Evolutionary conservation across 2,329 filamentous ascomycete genomes (phyloP), one percentile per base, ranked within the genome.

Genomic region (Ceratocystis eucalypticola): DNA sequence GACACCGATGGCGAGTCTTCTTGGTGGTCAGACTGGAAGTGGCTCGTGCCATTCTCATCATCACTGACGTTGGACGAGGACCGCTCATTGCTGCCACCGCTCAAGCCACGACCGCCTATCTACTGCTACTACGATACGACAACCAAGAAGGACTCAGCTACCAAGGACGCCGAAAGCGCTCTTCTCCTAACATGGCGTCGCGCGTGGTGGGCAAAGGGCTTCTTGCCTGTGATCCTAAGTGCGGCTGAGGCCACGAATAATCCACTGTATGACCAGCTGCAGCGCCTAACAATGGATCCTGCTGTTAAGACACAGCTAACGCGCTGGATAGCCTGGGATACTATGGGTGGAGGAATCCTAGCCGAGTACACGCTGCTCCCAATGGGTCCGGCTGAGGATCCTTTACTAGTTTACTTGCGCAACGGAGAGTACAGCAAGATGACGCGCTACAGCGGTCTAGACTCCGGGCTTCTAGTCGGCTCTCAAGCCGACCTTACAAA

Each of bases 161-260:
- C 83, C 63, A 83, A 83, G 71, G 83, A 88, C 68, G 88, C 89
- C 3, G 89, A 96, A 74, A 87, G 87, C 72, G 83, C 87, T 67
- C 77, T 97, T 68, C 80, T 97, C 62, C 78, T 96, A 67, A 88
- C 89, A 65, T 97, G 94, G 94, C 84, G 92, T 68, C 84, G 91
- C 59, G 92, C 93, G 2, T 97, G 93, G 91, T 97, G 91, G 89
- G 91, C 92, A 0, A 86, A 95, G 72, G 94, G 93, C 10, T 96
- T 97, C 77, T 85, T 82, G 69, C 93, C 94, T 0, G 80, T 94
- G 6, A 88, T 97, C 50, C 76, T 97, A 66, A 87, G 88, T 63
- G 82, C 85, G 17, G 84, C 83, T 0, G 93, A 97, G 73, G 91
- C 92, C 20, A 88, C 87, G 80, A 86, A 85, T 72, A 94, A 96